Conservation (phyloP, 108 stramenopile genomes). For the Nitzschia sp. region DNA sequence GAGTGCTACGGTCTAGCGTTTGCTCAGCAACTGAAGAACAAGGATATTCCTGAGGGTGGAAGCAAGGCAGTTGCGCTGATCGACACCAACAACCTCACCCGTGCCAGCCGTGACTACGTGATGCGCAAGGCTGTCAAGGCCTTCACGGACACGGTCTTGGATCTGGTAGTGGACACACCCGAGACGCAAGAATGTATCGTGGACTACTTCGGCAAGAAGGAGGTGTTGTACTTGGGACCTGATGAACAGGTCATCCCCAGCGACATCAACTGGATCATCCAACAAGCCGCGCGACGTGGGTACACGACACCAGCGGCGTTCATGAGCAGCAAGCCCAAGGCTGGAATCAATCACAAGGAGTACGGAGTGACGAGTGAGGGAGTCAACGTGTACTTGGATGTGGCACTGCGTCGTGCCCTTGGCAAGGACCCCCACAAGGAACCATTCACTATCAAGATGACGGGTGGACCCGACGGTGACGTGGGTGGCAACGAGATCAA, state of each 20-base stretch:
- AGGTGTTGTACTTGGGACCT: conserved; percentile 97
- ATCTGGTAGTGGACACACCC: conserved; percentile 89
- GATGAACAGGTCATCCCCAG: conserved; percentile 98
- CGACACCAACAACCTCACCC: conserved; percentile 72
- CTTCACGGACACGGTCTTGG: conserved; percentile 93
- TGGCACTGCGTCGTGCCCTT: conserved; percentile 78
- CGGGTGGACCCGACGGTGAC: conserved; percentile 98
- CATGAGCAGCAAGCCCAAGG: conserved; percentile 95
- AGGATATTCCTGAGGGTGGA: conserved; percentile 99
- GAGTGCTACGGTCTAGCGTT: conserved; percentile 94
- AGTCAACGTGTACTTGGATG: conserved; percentile 94
- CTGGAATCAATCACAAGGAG: conserved; percentile 98
- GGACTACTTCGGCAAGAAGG: conserved; percentile 86
- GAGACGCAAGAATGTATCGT: conserved; percentile 82
- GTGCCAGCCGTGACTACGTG: conserved; percentile 52
- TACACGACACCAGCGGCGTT: conserved; percentile 93
- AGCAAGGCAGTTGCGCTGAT: conserved; percentile 92
- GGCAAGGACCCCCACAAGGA: conserved; percentile 85
- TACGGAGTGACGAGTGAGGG: conserved; percentile 96
- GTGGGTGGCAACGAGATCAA: conserved; percentile 97
- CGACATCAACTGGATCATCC: conserved; percentile 96
- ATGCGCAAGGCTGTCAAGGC: conserved; percentile 96
- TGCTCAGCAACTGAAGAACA: conserved; percentile 96
- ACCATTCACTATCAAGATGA: conserved; percentile 92
- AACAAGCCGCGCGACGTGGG: conserved; percentile 84